A percentile compares a stretch with the other conserved stretches of the same genome.
Conservation (phyloP, 2,329 filamentous ascomycete genomes). For the Paramyrothecium roridum region DNA sequence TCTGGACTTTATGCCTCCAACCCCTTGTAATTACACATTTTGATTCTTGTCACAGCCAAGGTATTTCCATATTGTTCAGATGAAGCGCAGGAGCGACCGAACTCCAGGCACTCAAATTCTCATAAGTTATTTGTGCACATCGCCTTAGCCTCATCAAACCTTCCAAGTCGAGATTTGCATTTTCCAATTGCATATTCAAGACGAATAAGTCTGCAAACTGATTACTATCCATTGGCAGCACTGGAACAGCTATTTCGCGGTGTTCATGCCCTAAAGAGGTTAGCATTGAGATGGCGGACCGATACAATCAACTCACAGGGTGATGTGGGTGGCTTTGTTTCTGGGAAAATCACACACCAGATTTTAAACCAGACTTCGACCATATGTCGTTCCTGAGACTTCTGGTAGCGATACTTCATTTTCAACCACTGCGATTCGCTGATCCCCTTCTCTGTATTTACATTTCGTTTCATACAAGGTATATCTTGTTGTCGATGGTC, state of each 20-base stretch:
- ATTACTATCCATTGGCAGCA: not conserved
- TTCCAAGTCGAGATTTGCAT: not conserved
- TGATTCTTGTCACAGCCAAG: too few relatives aligned
- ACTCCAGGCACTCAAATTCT: not conserved
- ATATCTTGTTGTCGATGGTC: not conserved
- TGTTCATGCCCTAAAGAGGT: not conserved
- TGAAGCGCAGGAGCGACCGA: too few relatives aligned
- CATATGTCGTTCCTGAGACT: not conserved
- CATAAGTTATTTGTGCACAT: not conserved
- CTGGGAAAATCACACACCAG: not conserved
- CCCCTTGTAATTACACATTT: too few relatives aligned
- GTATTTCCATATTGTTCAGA: too few relatives aligned
- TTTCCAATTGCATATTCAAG: not conserved
- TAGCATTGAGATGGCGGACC: too few relatives aligned
- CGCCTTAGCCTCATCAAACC: not conserved
- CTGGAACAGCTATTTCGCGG: not conserved
- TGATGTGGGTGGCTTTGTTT: not conserved
- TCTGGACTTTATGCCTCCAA: too few relatives aligned
- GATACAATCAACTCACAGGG: too few relatives aligned
- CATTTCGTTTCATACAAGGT: not conserved
- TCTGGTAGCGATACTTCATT: not conserved
- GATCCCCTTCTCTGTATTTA: not conserved
- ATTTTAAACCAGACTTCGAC: not conserved
- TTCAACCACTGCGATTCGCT: not conserved
- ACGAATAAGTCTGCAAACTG: not conserved